Percentiles rank a stretch among this genome's conserved stretches.
These are phyloP conservation scores for Amanita phalloides DNA, from an alignment of 768 basidiomycete species.

Conservation along the genomic window DNA sequence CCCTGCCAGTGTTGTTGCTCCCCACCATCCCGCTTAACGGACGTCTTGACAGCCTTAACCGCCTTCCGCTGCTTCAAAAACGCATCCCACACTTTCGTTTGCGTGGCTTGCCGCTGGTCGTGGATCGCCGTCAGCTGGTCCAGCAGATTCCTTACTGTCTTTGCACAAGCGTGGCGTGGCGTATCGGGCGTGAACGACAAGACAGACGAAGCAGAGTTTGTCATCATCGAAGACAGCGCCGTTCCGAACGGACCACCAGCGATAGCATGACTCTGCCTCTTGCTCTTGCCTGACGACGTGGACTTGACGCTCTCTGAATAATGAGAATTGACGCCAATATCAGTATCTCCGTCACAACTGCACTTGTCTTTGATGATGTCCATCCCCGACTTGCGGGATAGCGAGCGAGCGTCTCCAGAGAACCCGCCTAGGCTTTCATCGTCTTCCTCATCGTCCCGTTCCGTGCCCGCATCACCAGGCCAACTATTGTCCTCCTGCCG, in stretches of 20 bases:
- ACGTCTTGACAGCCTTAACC: conserved; percentile 18
- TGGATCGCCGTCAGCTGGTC: conserved; percentile 73
- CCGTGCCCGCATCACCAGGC: conserved; percentile 37
- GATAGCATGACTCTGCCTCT: conserved; percentile 24
- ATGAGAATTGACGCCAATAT: conserved; percentile 1
- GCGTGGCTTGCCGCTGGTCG: conserved; percentile 60
- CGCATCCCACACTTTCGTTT: conserved; percentile 77
- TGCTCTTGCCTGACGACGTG: conserved; percentile 39
- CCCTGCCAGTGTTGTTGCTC: neutral
- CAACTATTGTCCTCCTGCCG: conserved; percentile 70
- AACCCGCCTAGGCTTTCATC: conserved; percentile 9
- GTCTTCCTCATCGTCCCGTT: conserved; percentile 31
- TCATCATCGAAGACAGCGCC: conserved; percentile 12
- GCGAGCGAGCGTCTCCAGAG: neutral
- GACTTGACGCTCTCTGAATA: conserved; percentile 25
- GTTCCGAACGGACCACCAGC: conserved; percentile 14
- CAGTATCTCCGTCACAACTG: conserved; percentile 27
- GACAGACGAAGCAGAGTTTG: conserved; percentile 36
- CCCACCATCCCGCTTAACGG: conserved; percentile 13
- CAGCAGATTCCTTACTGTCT: conserved; percentile 65
- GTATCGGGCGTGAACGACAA: conserved; percentile 49
- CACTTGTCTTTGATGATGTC: conserved; percentile 40
- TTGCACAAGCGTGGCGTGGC: conserved; percentile 65
- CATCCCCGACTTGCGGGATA: conserved; percentile 18
- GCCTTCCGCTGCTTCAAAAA: conserved; percentile 63